Percentiles rank a stretch among this genome's conserved stretches.
Conservation (phyloP, 2,329 filamentous ascomycete genomes). For the Exophiala sideris region DNA sequence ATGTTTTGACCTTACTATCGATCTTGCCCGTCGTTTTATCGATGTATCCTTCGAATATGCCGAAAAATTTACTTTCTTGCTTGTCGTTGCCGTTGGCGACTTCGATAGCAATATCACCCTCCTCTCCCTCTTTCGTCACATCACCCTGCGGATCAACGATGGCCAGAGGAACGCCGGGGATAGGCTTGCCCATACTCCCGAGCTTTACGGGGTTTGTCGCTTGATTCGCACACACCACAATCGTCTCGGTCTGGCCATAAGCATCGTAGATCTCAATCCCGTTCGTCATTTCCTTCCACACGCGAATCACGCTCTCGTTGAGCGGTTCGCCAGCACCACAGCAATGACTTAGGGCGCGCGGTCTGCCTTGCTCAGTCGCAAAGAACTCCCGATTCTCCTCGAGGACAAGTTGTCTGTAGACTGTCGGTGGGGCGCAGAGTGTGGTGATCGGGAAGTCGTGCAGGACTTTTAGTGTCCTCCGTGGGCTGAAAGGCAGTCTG, state of each 20-base stretch:
- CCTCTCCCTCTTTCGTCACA: slow-evolving; percentile 29
- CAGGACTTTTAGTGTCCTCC: slow-evolving; percentile 33
- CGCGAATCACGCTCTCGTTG: slow-evolving; percentile 39
- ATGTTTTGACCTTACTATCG: slow-evolving; percentile 20
- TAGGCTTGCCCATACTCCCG: slow-evolving; percentile 41
- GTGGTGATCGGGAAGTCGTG: slow-evolving; percentile 41
- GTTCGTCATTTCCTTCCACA: slow-evolving; percentile 36
- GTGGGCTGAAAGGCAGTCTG: slow-evolving; percentile 34
- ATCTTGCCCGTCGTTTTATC: slow-evolving; percentile 20
- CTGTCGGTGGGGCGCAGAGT: slow-evolving; percentile 40
- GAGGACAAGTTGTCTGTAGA: slow-evolving; percentile 41
- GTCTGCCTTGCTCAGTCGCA: slow-evolving; percentile 21
- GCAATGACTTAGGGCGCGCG: slow-evolving; percentile 35
- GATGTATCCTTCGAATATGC: slow-evolving; percentile 27
- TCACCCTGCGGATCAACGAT: slow-evolving; percentile 35
- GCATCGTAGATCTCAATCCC: slow-evolving; percentile 39
- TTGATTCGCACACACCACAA: slow-evolving; percentile 41
- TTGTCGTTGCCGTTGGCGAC: slow-evolving; percentile 7
- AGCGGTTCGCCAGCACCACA: slow-evolving; percentile 40
- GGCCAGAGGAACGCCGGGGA: slow-evolving; percentile 37
- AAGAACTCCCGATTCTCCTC: slow-evolving; percentile 33
- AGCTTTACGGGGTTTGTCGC: slow-evolving; percentile 33
- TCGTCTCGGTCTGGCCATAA: slow-evolving; percentile 42
- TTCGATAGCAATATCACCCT: slow-evolving; percentile 39
- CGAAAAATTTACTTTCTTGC: slow-evolving; percentile 18